Conservation (phyloP, 2,329 filamentous ascomycete species). For the Exophiala phaeomuriformis region DNA sequence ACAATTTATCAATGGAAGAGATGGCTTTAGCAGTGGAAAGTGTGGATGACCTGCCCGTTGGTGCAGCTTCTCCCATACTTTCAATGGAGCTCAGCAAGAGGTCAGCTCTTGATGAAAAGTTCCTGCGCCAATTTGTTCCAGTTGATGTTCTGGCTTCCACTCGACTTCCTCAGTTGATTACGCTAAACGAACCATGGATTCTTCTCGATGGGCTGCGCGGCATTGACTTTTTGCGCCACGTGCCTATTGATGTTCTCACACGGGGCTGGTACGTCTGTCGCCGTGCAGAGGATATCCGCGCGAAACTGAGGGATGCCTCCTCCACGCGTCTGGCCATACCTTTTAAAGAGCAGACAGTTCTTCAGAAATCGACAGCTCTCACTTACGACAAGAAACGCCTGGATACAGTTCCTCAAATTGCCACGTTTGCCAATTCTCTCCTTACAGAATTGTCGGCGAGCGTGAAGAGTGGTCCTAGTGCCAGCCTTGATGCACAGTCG, state of each 20-base stretch:
- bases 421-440: slow-evolving; percentile 7
- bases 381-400: neutral
- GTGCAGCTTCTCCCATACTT: neutral
- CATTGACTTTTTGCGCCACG: neutral
- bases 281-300: slow-evolving; percentile 5
- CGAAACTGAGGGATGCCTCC: slow-evolving; percentile 1
- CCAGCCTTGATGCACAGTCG: neutral
- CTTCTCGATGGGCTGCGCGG: neutral
- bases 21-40: slow-evolving; percentile 1
- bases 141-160: neutral
- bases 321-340: neutral
- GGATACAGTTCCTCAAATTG: slow-evolving; percentile 1
- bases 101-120: neutral
- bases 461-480: neutral
- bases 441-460: neutral
- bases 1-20: slow-evolving; percentile 15
- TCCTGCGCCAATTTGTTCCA: neutral
- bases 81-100: slow-evolving; percentile 3
- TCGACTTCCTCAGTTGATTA: slow-evolving; percentile 6
- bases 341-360: slow-evolving; percentile 11
- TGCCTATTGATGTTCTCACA: slow-evolving; percentile 2
- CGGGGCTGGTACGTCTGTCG: slow-evolving; percentile 12
- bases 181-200: slow-evolving; percentile 14
- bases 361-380: slow-evolving; percentile 10
- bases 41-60: neutral